Evolutionary conservation across 208 protist genomes (phyloP).

Genomic region (Angomonas ambiguus): DNA sequence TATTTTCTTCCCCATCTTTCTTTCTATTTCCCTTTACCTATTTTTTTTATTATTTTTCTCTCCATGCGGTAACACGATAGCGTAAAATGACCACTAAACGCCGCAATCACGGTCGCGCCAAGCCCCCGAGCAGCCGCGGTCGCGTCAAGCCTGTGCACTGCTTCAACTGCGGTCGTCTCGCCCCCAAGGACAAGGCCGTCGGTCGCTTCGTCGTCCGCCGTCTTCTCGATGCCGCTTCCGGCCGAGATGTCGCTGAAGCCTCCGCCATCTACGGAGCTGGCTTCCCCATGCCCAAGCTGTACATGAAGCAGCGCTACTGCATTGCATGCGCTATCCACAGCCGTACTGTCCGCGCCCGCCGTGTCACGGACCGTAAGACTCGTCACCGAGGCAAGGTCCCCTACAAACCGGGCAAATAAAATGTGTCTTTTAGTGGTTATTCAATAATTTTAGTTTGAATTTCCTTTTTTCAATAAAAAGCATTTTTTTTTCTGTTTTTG

Average conservation of each 20-base stretch:
- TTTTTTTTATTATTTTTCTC: constrained; percentile 3
- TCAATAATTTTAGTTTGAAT: constrained; percentile 2
- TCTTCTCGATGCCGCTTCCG: constrained; percentile 97
- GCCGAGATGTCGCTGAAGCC: constrained; percentile 96
- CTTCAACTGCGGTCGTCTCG: constrained; percentile 91
- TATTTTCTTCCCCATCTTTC: background rate
- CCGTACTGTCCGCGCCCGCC: constrained; percentile 93
- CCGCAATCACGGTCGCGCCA: constrained; percentile 90
- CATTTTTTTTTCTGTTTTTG: no score
- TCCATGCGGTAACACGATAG: background rate
- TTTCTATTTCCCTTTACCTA: background rate
- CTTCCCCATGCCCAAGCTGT: constrained; percentile 98
- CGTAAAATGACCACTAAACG: constrained; percentile 89
- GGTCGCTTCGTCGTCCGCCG: constrained; percentile 98
- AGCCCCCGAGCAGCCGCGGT: constrained; percentile 88
- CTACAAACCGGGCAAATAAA: constrained; percentile 56
- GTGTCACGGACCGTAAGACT: constrained; percentile 73
- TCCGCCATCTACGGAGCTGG: constrained; percentile 89
- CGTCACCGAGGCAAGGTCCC: constrained; percentile 83
- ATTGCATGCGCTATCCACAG: constrained; percentile 99
- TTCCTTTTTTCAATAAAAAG: constrained; percentile 14
- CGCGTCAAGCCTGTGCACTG: constrained; percentile 90
- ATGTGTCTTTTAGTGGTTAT: background rate
- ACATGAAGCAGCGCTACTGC: constrained; percentile 99
- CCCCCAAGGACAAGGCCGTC: constrained; percentile 97